Evolutionary conservation across 805 yeast species (phyloP), one percentile per base, ranked within the genome.

Genomic region (Candida pseudofarinosa): DNA sequence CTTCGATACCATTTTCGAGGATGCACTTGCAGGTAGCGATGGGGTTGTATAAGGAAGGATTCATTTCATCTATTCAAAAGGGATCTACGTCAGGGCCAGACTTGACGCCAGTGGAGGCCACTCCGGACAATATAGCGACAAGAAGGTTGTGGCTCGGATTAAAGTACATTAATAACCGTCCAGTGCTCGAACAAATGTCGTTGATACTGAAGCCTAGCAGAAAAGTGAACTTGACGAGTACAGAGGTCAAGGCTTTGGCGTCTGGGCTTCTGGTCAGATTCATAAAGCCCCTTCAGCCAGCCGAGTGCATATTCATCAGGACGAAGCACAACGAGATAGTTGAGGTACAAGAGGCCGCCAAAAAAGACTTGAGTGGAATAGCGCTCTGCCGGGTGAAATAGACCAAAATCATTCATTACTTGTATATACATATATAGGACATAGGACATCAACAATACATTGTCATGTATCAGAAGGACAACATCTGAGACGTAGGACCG

Each of bases 41-140:
- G 41, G 91, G 89, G 30, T 76, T 93, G 32, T 88, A 91, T 69
- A 85, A 84, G 50, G 95, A 90, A 65, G 99, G 99, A 0, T 88
- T 91, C 60, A 70, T 93, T 35, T 77, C 89, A 1, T 78, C 89
- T 2, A 76, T 93, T 40, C 95, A 87, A 56, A 79, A 87, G 56
- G 99, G 99, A 2, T 85, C 91, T 6, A 70, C 79, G 1, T 60
- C 76, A 7, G 96, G 97, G 1, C 98, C 99, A 12, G 98, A 93
- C 61, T 59, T 69, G 36, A 69, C 69, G 1, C 84, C 90, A 0
- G 80, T 80, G 3, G 89, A 84, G 35, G 85, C 81, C 17, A 89
- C 98, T 0, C 89, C 85, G 28, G 96, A 87, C 59, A 90, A 91
- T 58, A 79, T 93, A 23, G 65, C 95, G 15, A 77, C 90, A 1